These are phyloP conservation scores for Cucumis sativus DNA, from an alignment of 306 rosid genomes.

Conservation along the genomic window Cucumber_9930_V3 NC_026657.2:11619501-11620000, in stretches of 20 bases:
- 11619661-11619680: neutral
- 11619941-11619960: conserved; percentile 61
- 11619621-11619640: neutral
- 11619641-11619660: neutral
- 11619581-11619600: neutral
- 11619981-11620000: conserved; percentile 84
- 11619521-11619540: neutral
- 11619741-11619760: neutral
- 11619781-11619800: conserved; percentile 28
- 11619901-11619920: conserved; percentile 57
- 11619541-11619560: neutral
- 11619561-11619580: neutral
- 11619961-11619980: conserved; percentile 84
- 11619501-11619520: neutral
- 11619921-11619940: conserved; percentile 39
- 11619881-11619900: conserved; percentile 71
- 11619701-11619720: neutral
- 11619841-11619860: conserved; percentile 68
- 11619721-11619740: neutral
- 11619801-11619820: conserved; percentile 72
- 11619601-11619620: neutral
- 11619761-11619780: neutral
- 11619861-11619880: conserved; percentile 41
- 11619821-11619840: conserved; percentile 67
- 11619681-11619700: neutral